Evolutionary conservation across 768 basidiomycete species (phyloP).

Genomic region (Podaxis rugospora): DNA sequence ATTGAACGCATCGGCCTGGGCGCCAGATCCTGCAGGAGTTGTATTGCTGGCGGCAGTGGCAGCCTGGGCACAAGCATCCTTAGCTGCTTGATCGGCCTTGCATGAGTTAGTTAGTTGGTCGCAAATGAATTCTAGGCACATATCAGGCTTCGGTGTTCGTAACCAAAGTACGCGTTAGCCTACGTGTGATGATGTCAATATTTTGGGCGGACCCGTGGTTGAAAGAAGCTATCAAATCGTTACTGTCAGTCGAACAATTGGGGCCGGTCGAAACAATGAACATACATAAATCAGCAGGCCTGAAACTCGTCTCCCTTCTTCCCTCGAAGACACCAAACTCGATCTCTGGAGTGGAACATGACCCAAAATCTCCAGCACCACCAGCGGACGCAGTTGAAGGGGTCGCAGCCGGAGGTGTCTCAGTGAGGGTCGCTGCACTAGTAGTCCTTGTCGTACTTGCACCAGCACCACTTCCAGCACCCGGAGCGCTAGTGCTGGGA

Average conservation of each 20-base stretch:
- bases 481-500: constrained; percentile 20
- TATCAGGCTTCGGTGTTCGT: neutral
- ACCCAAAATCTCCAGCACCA: constrained; percentile 41
- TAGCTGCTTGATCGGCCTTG: constrained; percentile 48
- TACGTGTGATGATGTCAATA: constrained; percentile 53
- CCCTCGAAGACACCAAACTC: constrained; percentile 50
- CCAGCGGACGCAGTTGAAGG: constrained; percentile 19
- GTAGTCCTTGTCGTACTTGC: constrained; percentile 1
- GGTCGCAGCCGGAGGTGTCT: constrained; percentile 16
- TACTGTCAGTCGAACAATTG: neutral
- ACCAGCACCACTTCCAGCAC: neutral
- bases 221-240: constrained; percentile 32
- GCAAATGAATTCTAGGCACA: constrained; percentile 41
- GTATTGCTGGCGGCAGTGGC: constrained; percentile 34
- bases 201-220: constrained; percentile 59
- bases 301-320: constrained; percentile 50
- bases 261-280: neutral
- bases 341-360: constrained; percentile 50
- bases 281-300: constrained; percentile 43
- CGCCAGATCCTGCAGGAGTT: constrained; percentile 39
- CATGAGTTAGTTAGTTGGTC: constrained; percentile 51
- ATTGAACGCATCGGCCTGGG: constrained; percentile 63
- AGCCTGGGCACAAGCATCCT: constrained; percentile 41
- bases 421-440: constrained; percentile 13
- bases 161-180: constrained; percentile 11